Conservation (phyloP, 2,329 filamentous ascomycete species). For the Biscogniauxia marginata region DNA sequence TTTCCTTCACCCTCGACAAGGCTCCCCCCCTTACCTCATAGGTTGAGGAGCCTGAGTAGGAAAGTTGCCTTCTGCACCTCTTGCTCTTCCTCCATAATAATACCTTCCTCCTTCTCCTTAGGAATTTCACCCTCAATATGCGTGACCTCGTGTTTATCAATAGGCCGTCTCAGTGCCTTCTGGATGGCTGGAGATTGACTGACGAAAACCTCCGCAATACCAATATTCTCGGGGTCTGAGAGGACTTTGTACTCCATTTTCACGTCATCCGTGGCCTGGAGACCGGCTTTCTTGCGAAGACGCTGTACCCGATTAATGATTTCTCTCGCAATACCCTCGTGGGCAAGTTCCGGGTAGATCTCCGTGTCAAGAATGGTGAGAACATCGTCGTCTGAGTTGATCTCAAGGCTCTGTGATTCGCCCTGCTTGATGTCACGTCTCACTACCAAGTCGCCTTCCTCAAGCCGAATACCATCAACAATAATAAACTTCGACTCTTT, state of each 20-base stretch:
- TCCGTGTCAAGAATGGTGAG: constrained; percentile 86
- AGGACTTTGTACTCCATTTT: constrained; percentile 90
- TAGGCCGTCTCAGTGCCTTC: constrained; percentile 72
- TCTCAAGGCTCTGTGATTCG: constrained; percentile 73
- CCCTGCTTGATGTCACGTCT: constrained; percentile 76
- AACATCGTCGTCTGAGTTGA: constrained; percentile 85
- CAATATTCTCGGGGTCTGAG: constrained; percentile 73
- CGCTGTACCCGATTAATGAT: constrained; percentile 92
- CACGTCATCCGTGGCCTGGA: constrained; percentile 90
- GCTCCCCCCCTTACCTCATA: constrained; percentile 44
- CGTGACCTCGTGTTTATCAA: constrained; percentile 67
- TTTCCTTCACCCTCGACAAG: neutral
- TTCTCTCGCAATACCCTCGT: constrained; percentile 87
- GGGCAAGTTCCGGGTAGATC: constrained; percentile 78
- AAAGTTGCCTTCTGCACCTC: constrained; percentile 83
- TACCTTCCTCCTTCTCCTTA: constrained; percentile 47
- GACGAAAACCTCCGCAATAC: constrained; percentile 67
- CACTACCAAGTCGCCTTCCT: constrained; percentile 79
- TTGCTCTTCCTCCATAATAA: constrained; percentile 81
- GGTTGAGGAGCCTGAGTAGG: constrained; percentile 70
- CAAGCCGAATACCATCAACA: constrained; percentile 83
- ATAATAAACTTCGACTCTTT: constrained; percentile 69
- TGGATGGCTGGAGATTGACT: constrained; percentile 68
- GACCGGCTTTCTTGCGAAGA: constrained; percentile 87
- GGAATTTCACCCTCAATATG: constrained; percentile 58